phyloP scores from a whole-genome alignment of 78 protist genomes.

The Planoprotostelium fungivorum region DNA sequence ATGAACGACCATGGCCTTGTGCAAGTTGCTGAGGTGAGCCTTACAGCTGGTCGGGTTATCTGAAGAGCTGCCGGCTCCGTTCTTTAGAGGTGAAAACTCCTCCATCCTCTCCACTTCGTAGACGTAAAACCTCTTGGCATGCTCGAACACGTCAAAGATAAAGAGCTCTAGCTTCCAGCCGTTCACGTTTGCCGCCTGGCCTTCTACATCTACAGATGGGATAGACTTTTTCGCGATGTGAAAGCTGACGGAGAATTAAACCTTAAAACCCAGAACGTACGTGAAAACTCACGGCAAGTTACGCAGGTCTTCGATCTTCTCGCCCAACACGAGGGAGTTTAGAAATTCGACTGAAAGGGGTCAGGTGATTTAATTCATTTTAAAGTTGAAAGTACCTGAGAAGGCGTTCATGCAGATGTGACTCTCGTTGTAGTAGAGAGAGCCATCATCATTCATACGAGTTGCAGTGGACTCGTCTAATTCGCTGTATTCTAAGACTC shows the following conservation, averaged over 20 bases:
- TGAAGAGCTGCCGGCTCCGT: constrained; percentile 41
- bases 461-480: constrained; percentile 55
- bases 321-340: constrained; percentile 2
- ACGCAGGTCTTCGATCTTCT: constrained; percentile 9
- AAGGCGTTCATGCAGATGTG: constrained; percentile 85
- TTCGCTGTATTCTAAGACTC: constrained; percentile 92
- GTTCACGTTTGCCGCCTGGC: constrained; percentile 15
- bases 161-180: constrained; percentile 89
- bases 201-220: constrained; percentile 36
- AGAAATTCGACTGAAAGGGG: constrained; percentile 50
- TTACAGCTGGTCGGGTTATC: background rate
- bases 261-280: background rate
- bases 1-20: background rate
- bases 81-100: constrained; percentile 83
- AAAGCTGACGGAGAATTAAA: background rate
- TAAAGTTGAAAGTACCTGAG: background rate
- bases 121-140: constrained; percentile 31
- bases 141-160: constrained; percentile 88
- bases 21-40: background rate
- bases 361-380: too few species aligned
- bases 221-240: constrained; percentile 90
- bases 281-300: constrained; percentile 4
- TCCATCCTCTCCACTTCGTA: constrained; percentile 49
- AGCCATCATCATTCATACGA: constrained; percentile 29
- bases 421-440: constrained; percentile 70